Percentiles rank a stretch among this genome's conserved stretches.
Evolutionary conservation across 2,329 filamentous ascomycete genomes (phyloP).

Genomic region (Diaporthe humulicola): DNA sequence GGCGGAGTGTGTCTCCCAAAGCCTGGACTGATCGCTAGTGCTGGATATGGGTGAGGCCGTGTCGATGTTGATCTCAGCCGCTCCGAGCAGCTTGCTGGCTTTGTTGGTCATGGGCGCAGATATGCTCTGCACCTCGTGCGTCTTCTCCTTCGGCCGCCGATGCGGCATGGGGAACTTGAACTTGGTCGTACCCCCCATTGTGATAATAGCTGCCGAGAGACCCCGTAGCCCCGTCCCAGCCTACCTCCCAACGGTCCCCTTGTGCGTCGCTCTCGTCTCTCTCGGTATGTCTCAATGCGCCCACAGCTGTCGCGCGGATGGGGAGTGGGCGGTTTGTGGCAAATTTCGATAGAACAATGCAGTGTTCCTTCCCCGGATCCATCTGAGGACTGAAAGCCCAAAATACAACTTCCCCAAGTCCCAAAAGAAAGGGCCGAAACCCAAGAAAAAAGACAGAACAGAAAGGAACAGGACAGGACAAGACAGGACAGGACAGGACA

Average conservation of each 20-base stretch:
- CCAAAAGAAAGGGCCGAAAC: constrained; percentile 4
- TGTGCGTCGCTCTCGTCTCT: constrained; percentile 8
- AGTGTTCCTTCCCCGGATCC: constrained; percentile 35
- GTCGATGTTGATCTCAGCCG: constrained; percentile 56
- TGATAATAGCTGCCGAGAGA: constrained; percentile 1
- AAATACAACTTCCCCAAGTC: constrained; percentile 12
- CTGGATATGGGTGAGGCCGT: constrained; percentile 48
- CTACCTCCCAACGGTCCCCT: neutral
- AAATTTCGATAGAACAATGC: neutral
- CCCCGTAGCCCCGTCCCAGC: neutral
- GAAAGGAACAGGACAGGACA: neutral
- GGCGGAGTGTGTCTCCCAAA: constrained; percentile 59
- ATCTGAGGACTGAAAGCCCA: constrained; percentile 34
- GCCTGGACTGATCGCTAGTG: constrained; percentile 42
- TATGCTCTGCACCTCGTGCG: constrained; percentile 44
- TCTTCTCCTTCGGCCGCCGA: constrained; percentile 57
- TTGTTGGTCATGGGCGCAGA: constrained; percentile 60
- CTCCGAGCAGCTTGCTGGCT: constrained; percentile 65
- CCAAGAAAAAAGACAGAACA: constrained; percentile 5
- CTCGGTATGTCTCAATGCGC: neutral
- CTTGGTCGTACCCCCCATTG: constrained; percentile 49
- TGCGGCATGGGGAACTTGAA: constrained; percentile 64
- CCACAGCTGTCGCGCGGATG: neutral
- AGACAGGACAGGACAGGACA: neutral
- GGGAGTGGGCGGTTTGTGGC: neutral